A percentile compares a stretch with the other conserved stretches of the same genome.
phyloP scores from a whole-genome alignment of 2,329 filamentous ascomycete genomes.

The Huntiella savannae region DNA sequence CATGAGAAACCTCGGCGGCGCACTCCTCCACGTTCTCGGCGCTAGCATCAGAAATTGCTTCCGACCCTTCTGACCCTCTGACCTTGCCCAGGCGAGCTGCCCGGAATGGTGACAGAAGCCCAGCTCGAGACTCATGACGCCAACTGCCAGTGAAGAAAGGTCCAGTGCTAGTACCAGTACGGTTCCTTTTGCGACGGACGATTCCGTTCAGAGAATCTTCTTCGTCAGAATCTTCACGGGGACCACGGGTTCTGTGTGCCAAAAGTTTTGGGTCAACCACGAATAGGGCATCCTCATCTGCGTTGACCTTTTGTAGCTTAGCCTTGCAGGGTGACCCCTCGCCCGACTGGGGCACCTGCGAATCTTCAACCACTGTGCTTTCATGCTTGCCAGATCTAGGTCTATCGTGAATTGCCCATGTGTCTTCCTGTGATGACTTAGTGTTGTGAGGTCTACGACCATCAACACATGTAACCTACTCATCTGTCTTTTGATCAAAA shows the following conservation, averaged over 20 bases:
- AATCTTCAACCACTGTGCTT: neutral
- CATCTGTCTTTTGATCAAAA: neutral
- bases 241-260: slow-evolving; percentile 1
- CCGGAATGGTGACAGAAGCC: slow-evolving; percentile 9
- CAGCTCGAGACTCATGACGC: slow-evolving; percentile 8
- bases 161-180: slow-evolving; percentile 7
- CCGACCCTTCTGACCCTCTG: slow-evolving; percentile 1
- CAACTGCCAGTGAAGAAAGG: slow-evolving; percentile 10
- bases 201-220: neutral
- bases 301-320: slow-evolving; percentile 4
- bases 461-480: no score
- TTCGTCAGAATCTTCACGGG: neutral
- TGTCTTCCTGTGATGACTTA: no score
- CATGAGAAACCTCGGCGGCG: neutral
- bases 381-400: neutral
- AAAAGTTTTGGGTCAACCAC: slow-evolving; percentile 3
- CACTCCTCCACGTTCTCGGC: slow-evolving; percentile 7
- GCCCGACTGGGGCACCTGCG: neutral
- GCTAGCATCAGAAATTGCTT: slow-evolving; percentile 2
- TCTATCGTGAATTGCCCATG: no score
- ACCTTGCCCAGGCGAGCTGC: slow-evolving; percentile 7
- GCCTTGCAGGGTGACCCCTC: slow-evolving; percentile 4
- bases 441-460: no score
- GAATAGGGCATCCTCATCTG: slow-evolving; percentile 2
- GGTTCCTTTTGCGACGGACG: slow-evolving; percentile 1